Evolutionary conservation across 129 eudicot species (phyloP).

Genomic region (Flaveria robusta): DNA sequence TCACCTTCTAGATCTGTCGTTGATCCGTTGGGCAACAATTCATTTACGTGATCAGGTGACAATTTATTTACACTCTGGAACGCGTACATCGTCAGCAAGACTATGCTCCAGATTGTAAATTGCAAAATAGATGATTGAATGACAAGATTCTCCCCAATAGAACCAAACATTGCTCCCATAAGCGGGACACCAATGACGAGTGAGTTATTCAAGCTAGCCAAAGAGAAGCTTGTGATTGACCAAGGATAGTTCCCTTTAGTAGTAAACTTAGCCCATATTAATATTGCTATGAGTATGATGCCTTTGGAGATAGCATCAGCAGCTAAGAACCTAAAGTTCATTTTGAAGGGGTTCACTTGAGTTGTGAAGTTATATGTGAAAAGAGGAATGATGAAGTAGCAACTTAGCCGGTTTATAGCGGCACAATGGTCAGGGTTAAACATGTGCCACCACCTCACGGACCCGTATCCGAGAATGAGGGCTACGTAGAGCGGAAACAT

Average conservation of each 20-base stretch:
- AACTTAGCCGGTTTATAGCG: constrained; percentile 57
- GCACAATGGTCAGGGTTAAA: constrained; percentile 59
- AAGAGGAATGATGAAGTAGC: constrained; percentile 57
- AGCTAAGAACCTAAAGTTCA: constrained; percentile 54
- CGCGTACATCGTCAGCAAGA: constrained; percentile 47
- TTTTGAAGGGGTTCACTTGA: constrained; percentile 45
- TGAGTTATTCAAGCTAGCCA: constrained; percentile 49
- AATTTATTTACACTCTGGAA: constrained; percentile 25
- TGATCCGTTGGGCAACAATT: too few species aligned
- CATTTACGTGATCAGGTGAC: too few species aligned
- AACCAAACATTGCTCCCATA: constrained; percentile 62
- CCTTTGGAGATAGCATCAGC: constrained; percentile 50
- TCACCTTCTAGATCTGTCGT: constrained; percentile 37
- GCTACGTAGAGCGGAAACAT: constrained; percentile 67
- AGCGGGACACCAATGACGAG: constrained; percentile 68
- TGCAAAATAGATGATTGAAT: constrained; percentile 55
- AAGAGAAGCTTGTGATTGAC: constrained; percentile 63
- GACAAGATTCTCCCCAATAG: constrained; percentile 43
- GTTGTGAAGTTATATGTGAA: constrained; percentile 59
- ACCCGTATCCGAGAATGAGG: constrained; percentile 49
- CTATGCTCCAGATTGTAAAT: constrained; percentile 46
- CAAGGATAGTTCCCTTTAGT: constrained; percentile 45
- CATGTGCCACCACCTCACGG: constrained; percentile 68
- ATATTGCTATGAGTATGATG: constrained; percentile 34
- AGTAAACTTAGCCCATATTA: constrained; percentile 52